A percentile compares a stretch with the other conserved stretches of the same genome.
Evolutionary conservation across 352 stramenopile genomes (phyloP).

Genomic region (Aphanomyces euteiches): DNA sequence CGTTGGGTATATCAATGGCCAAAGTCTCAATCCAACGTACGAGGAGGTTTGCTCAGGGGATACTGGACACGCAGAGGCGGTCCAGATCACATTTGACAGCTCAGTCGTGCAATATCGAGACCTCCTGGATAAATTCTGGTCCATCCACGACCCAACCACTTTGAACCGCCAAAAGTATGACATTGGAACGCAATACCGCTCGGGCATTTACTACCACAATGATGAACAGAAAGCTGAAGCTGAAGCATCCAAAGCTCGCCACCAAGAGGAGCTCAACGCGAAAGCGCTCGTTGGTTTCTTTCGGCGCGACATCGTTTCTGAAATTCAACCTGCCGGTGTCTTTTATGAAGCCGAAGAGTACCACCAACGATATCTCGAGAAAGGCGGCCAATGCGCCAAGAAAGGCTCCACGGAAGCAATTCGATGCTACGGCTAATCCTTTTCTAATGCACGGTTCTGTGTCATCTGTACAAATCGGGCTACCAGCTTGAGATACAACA

Average conservation of each 20-base stretch:
- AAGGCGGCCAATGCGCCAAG: slow-evolving; percentile 89
- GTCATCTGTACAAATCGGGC: too few relatives aligned
- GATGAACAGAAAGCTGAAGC: slow-evolving; percentile 68
- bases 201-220: slow-evolving; percentile 92
- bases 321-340: slow-evolving; percentile 73
- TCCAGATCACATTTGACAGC: slow-evolving; percentile 90
- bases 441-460: background rate
- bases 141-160: slow-evolving; percentile 92
- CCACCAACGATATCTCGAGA: slow-evolving; percentile 96
- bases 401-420: slow-evolving; percentile 90
- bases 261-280: too few relatives aligned
- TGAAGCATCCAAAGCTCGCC: background rate
- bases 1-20: slow-evolving; percentile 83
- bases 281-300: slow-evolving; percentile 31
- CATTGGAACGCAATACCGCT: slow-evolving; percentile 93
- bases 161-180: slow-evolving; percentile 84
- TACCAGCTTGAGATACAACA: background rate
- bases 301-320: slow-evolving; percentile 85
- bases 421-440: slow-evolving; percentile 81
- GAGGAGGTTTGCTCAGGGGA: slow-evolving; percentile 90
- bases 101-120: slow-evolving; percentile 74
- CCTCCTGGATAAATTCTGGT: slow-evolving; percentile 74
- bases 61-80: slow-evolving; percentile 94
- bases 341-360: slow-evolving; percentile 95
- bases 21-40: slow-evolving; percentile 89